These are phyloP conservation scores for Mikania micrantha DNA, from an alignment of 129 eudicot species.

Conservation along the genomic window DNA sequence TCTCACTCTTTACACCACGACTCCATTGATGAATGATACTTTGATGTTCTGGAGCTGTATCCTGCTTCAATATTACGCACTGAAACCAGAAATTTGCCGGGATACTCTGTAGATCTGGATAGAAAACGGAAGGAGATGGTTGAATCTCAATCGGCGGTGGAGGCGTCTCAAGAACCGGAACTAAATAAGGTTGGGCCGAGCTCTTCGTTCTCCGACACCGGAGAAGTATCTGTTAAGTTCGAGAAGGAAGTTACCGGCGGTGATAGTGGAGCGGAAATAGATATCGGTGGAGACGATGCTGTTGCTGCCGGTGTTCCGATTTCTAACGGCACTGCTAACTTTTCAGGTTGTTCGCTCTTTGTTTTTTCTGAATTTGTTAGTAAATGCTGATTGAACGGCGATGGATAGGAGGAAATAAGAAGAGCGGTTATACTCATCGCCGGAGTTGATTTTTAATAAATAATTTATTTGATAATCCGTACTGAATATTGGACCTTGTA, in stretches of 20 bases:
- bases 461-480: neutral
- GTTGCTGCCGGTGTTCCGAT: constrained; percentile 19
- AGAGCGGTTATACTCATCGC: neutral
- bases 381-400: neutral
- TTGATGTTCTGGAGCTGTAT: neutral
- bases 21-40: too few species aligned
- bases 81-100: neutral
- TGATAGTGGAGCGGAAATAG: constrained; percentile 7
- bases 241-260: constrained; percentile 18
- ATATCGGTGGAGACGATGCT: constrained; percentile 5
- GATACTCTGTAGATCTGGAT: constrained; percentile 27
- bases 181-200: neutral
- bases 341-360: constrained; percentile 35
- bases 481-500: neutral
- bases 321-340: constrained; percentile 30
- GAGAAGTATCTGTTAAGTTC: constrained; percentile 28
- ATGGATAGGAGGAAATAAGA: constrained; percentile 5
- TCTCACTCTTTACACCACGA: constrained; percentile 11
- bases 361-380: neutral
- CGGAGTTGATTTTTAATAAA: neutral
- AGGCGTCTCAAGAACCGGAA: constrained; percentile 11
- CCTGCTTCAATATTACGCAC: constrained; percentile 11
- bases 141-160: constrained; percentile 24
- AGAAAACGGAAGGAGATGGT: constrained; percentile 14
- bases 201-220: constrained; percentile 26